Percentiles rank a stretch among this genome's conserved stretches.
phyloP scores from a whole-genome alignment of 495 filamentous ascomycete genomes.

The Diplogelasinospora grovesii region DNA sequence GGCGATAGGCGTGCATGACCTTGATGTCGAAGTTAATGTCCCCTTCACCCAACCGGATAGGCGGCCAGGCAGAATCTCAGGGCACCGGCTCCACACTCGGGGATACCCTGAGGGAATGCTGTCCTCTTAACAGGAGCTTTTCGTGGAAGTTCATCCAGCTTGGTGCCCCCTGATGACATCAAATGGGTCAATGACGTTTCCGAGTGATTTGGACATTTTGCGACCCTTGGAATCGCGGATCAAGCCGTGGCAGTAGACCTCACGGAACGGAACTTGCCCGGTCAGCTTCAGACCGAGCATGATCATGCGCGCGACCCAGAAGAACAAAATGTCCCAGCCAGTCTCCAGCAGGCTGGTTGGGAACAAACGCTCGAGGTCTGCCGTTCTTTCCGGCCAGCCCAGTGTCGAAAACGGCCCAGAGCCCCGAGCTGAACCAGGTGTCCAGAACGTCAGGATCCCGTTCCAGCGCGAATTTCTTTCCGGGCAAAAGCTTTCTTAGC shows the following conservation, averaged over 20 bases:
- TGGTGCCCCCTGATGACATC: conserved; percentile 67
- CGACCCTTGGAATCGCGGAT: conserved; percentile 62
- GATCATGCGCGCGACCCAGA: conserved; percentile 79
- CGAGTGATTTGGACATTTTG: conserved; percentile 75
- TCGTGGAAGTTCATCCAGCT: conserved; percentile 56
- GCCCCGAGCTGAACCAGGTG: conserved; percentile 69
- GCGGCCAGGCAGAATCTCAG: conserved; percentile 68
- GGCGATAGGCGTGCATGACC: conserved; percentile 71
- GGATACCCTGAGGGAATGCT: conserved; percentile 72
- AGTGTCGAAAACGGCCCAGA: conserved; percentile 75
- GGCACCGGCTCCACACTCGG: conserved; percentile 76
- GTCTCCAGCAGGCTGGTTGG: conserved; percentile 70
- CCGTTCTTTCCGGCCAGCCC: conserved; percentile 63
- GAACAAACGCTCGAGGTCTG: conserved; percentile 56
- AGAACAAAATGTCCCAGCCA: conserved; percentile 72
- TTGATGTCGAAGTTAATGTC: conserved; percentile 77
- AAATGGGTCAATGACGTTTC: conserved; percentile 71
- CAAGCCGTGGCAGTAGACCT: conserved; percentile 61
- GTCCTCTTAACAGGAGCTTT: conserved; percentile 61
- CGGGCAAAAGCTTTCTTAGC: conserved; percentile 61
- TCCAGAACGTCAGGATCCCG: conserved; percentile 66
- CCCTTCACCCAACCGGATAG: conserved; percentile 73
- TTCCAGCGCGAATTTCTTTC: conserved; percentile 57
- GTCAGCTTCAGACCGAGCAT: conserved; percentile 67
- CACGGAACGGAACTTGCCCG: conserved; percentile 62